Evolutionary conservation across 805 yeast species (phyloP), one percentile per base, ranked within the genome.

Genomic region (Suhomyces sp.): DNA sequence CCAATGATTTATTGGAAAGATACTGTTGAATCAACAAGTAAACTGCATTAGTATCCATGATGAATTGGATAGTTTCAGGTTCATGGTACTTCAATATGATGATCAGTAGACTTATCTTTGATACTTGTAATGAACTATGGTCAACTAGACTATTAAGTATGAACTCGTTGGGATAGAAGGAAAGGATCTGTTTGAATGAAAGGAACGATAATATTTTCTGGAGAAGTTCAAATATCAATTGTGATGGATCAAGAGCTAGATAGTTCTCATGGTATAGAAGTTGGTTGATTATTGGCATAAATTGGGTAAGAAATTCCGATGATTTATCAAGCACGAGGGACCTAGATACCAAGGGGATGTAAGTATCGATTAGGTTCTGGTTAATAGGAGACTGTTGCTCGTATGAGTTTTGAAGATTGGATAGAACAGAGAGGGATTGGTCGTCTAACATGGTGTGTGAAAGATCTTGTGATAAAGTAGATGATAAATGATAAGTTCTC

Each of bases 161-260:
- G 13, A 21, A 27, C 8, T 36, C 39, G 8, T 12, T 19, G 1
- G 59, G 41, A 24, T 47, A 56, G 15, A 43, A 25, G 13, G 28
- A n/a, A 9, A 46, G 21, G 4, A 56, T 36, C 6, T 46, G 42
- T 11, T 26, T 20, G 31, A 51, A 46, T 4, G 42, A 16, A 4
- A 51, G 18, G 15, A 35, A 27, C 6, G 35, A 35, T 34, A 48
- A 35, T 31, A 39, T 44, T 32, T 37, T 35, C 15, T 35, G 46
- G 13, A 54, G 37, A 12, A 53, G 41, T 12, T 35, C 38, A 3
- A 53, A 22, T 7, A 47, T 21, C 5, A 33, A 30, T 11, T 28
- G 25, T 17, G 38, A 21, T 9, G 50, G 44, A 37, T 53, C 56
- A 9, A 51, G 32, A 12, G 22, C 19, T 21, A 16, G 21, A 25